phyloP scores from a whole-genome alignment of 2,329 filamentous ascomycete genomes.

The Endoconidiophora polonica region DNA sequence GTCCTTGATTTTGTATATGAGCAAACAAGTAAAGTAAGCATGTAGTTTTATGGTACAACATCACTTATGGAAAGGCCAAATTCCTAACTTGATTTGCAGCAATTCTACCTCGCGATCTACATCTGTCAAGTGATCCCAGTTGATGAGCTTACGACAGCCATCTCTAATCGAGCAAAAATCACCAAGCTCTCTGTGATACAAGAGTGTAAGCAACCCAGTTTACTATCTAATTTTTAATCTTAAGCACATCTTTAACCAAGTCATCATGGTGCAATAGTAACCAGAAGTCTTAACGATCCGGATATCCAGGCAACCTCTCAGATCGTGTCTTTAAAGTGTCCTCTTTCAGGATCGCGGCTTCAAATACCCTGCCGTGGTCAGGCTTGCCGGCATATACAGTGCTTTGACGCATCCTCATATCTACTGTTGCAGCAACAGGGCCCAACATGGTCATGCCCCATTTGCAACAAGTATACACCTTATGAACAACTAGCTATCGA shows the following conservation, averaged over 20 bases:
- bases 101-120: constrained; percentile 55
- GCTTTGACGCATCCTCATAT: constrained; percentile 86
- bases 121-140: constrained; percentile 60
- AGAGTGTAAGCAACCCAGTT: constrained; percentile 46
- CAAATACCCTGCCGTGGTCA: constrained; percentile 62
- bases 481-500: constrained; percentile 78
- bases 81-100: constrained; percentile 28
- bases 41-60: background rate
- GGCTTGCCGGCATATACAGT: constrained; percentile 76
- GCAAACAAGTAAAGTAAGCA: constrained; percentile 64
- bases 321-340: constrained; percentile 82
- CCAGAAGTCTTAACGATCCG: constrained; percentile 63
- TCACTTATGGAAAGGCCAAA: background rate
- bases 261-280: constrained; percentile 37
- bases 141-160: constrained; percentile 49
- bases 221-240: too few species aligned
- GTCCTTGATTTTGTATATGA: constrained; percentile 88
- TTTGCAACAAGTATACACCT: constrained; percentile 69
- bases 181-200: constrained; percentile 65
- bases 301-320: constrained; percentile 82
- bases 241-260: too few species aligned
- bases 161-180: constrained; percentile 54
- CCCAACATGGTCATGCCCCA: constrained; percentile 89
- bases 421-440: constrained; percentile 90
- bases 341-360: constrained; percentile 72